Conservation (phyloP, 176 grass and related monocot genomes). For the Lolium perenne region DNA sequence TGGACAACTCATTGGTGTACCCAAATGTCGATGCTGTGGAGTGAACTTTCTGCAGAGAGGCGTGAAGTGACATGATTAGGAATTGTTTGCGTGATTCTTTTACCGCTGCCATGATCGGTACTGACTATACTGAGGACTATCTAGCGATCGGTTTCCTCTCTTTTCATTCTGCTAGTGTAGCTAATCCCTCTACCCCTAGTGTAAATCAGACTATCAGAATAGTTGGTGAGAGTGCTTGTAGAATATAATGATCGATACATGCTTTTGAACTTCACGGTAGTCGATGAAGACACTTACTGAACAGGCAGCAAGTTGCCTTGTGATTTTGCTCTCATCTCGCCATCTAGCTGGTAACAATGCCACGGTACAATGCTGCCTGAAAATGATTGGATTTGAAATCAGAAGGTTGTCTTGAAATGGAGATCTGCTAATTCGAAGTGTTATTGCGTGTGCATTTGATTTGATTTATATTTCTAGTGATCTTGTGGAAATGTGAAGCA, state of each 20-base stretch:
- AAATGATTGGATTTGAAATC: not conserved
- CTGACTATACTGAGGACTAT: not conserved
- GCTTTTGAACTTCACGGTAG: not conserved
- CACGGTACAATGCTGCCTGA: not conserved
- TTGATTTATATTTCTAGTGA: too few species aligned
- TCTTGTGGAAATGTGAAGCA: too few species aligned
- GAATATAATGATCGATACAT: not conserved
- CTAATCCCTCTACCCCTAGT: not conserved
- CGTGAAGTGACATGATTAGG: not conserved
- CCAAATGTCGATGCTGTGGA: not conserved
- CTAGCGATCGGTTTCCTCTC: not conserved
- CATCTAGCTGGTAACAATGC: not conserved
- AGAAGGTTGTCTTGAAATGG: too few species aligned
- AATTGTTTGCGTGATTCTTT: slow-evolving; percentile 17
- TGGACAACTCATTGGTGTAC: not conserved
- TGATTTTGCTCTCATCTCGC: not conserved
- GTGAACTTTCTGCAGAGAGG: not conserved
- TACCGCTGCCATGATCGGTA: slow-evolving; percentile 8
- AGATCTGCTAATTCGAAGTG: too few species aligned
- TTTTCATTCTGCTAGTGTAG: slow-evolving; percentile 13
- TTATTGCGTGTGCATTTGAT: too few species aligned
- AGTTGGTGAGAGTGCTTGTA: slow-evolving; percentile 9
- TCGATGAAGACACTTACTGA: not conserved
- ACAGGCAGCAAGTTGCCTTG: not conserved
- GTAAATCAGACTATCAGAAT: not conserved